A percentile compares a stretch with the other conserved stretches of the same genome.
Evolutionary conservation across 768 basidiomycete genomes (phyloP).

Genomic region (Podaxis sp.): DNA sequence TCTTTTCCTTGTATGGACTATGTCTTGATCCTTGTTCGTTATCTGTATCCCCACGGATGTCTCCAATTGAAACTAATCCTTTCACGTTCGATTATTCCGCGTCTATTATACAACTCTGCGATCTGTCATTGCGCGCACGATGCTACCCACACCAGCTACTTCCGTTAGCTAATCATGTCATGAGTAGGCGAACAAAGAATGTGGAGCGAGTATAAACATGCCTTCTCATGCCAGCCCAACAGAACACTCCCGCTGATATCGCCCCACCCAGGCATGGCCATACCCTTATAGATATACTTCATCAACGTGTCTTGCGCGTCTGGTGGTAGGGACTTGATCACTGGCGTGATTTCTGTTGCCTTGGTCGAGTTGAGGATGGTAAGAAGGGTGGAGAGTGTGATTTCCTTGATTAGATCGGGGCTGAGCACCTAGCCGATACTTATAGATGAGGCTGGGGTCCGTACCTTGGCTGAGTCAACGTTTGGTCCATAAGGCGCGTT

Average conservation of each 20-base stretch:
- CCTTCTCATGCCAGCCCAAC: conserved; percentile 96
- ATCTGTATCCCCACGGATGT: no score
- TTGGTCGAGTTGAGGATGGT: conserved; percentile 94
- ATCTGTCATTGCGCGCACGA: conserved; percentile 77
- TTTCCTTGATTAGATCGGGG: conserved; percentile 31
- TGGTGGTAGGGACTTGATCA: conserved; percentile 67
- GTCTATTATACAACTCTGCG: conserved; percentile 41
- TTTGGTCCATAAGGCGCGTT: conserved; percentile 85
- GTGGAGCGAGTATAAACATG: conserved; percentile 25
- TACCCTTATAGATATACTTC: conserved; percentile 98
- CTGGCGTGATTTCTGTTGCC: conserved; percentile 74
- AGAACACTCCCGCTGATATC: conserved; percentile 57
- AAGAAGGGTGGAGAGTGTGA: conserved; percentile 76
- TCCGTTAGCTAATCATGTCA: conserved; percentile 69
- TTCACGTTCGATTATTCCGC: background rate
- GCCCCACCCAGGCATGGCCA: conserved; percentile 66
- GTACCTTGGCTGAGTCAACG: conserved; percentile 88
- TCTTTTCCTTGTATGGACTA: background rate
- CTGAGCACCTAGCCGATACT: background rate
- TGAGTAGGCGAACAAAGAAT: background rate
- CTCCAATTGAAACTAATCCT: background rate
- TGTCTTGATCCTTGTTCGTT: no score
- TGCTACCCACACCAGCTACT: conserved; percentile 90
- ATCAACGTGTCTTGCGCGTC: conserved; percentile 88
- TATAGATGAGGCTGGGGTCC: conserved; percentile 3